Base-by-base conservation (phyloP, 2,329 filamentous ascomycete genomes). In the Exophiala lecanii-corni region DNA sequence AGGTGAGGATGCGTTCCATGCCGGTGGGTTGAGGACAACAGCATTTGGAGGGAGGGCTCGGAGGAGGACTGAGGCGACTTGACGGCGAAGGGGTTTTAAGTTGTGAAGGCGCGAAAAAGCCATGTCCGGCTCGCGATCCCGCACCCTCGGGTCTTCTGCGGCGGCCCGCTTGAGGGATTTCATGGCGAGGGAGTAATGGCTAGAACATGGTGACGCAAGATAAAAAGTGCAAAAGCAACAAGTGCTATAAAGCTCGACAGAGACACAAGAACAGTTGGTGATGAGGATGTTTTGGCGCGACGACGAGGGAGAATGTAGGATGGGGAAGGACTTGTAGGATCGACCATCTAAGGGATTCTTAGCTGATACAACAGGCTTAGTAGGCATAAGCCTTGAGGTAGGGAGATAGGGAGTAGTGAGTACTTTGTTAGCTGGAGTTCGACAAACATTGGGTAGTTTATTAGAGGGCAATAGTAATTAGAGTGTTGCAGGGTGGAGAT, bases 1-100 rank as follows among this genome's bases (percentile, higher is more conserved):
- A 39, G 16, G 48, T 35, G 33, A 60, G 50, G 35, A 62, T 56
- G 15, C 45, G 45, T n/a, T 47, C 51, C 45, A 61, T 53, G 25
- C 41, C 41, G 39, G 28, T 18, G 13, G 26, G 42, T 6, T 12
- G 23, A 26, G 23, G 12, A 26, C 23, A 26, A 12, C 7, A 26
- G 23, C 23, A 26, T 18, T 41, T 48, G n/a, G 45, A 45, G 12
- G 35, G 16, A 19, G 42, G 38, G 26, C 45, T 49, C 6, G 30
- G 45, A 18, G 43, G 49, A 21, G 49, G 45, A 44, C 43, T 44
- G 23, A 47, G 36, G 25, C 43, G 35, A 36, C 48, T 43, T 19
- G 42, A 38, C 7, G 49, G 31, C 10, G 44, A 19, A 23, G 49
- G 37, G 5, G 41, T 41, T 16, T 34, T 28, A 36, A 42, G 39